These are phyloP conservation scores for Sclerotinia minor DNA, from an alignment of 2,329 filamentous ascomycete species.

Conservation along the genomic window DNA sequence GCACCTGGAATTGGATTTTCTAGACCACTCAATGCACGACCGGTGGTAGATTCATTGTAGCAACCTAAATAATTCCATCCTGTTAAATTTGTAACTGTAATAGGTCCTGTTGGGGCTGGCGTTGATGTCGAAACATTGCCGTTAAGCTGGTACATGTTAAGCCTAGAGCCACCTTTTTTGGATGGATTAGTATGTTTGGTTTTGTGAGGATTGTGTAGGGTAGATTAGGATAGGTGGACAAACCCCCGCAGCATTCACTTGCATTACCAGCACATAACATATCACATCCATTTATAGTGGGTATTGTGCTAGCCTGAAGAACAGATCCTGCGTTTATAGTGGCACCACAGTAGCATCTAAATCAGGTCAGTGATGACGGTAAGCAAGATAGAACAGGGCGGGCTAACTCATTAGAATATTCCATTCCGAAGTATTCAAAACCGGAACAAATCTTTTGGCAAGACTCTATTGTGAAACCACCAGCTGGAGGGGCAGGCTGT, in stretches of 20 bases:
- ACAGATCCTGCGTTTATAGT: constrained; percentile 29
- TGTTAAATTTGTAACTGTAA: constrained; percentile 28
- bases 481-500: constrained; percentile 18
- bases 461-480: constrained; percentile 40
- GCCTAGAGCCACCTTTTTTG: neutral
- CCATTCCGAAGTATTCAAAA: constrained; percentile 40
- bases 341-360: constrained; percentile 37
- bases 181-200: neutral
- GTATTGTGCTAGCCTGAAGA: constrained; percentile 22
- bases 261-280: constrained; percentile 38
- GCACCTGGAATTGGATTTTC: constrained; percentile 22
- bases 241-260: constrained; percentile 42
- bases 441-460: constrained; percentile 38
- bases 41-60: constrained; percentile 30
- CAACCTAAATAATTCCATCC: constrained; percentile 31
- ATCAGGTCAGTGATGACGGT: neutral
- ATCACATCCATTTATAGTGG: constrained; percentile 32
- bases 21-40: constrained; percentile 27
- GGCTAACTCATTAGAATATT: constrained; percentile 33
- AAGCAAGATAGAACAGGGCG: too few species aligned
- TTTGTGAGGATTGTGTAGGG: neutral
- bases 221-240: neutral
- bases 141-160: constrained; percentile 29
- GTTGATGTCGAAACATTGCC: constrained; percentile 10
- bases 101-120: constrained; percentile 24